Percentiles rank a stretch among this genome's conserved stretches.
Conservation (phyloP, 345 rosid species). For the Hibiscus trionum region DNA sequence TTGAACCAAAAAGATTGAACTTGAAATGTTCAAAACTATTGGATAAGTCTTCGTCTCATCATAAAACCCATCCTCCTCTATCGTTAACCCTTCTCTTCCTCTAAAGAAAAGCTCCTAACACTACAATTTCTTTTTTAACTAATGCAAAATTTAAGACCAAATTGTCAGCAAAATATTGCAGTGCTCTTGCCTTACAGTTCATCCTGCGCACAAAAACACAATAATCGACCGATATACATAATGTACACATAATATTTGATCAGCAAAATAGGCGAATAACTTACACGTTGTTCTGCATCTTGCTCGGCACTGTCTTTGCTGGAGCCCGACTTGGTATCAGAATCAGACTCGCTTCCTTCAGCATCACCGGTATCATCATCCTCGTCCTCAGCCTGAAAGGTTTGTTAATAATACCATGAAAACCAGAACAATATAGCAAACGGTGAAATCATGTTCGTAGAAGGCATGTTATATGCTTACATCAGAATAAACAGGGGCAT, state of each 20-base stretch:
- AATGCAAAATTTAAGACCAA: too few species aligned
- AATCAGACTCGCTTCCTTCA: conserved; percentile 33
- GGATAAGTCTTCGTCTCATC: too few species aligned
- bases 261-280: not conserved
- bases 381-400: conserved; percentile 57
- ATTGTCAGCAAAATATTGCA: too few species aligned
- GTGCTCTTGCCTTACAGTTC: not conserved
- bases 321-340: conserved; percentile 35
- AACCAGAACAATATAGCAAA: not conserved
- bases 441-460: not conserved
- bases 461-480: conserved; percentile 32
- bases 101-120: too few species aligned
- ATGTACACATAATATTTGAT: too few species aligned
- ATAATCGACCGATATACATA: not conserved
- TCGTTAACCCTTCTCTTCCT: too few species aligned
- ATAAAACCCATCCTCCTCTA: too few species aligned
- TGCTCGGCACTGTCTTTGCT: conserved; percentile 25
- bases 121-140: too few species aligned
- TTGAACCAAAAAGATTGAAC: too few species aligned
- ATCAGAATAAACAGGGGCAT: conserved; percentile 54
- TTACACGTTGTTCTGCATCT: conserved; percentile 31
- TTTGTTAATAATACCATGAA: not conserved
- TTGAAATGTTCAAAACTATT: too few species aligned
- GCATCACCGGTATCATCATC: conserved; percentile 24
- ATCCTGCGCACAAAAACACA: not conserved